A percentile compares a stretch with the other conserved stretches of the same genome.
These are phyloP conservation scores for Periconia macrospinosa DNA, from an alignment of 2,329 filamentous ascomycete species.

Conservation along the genomic window DNA sequence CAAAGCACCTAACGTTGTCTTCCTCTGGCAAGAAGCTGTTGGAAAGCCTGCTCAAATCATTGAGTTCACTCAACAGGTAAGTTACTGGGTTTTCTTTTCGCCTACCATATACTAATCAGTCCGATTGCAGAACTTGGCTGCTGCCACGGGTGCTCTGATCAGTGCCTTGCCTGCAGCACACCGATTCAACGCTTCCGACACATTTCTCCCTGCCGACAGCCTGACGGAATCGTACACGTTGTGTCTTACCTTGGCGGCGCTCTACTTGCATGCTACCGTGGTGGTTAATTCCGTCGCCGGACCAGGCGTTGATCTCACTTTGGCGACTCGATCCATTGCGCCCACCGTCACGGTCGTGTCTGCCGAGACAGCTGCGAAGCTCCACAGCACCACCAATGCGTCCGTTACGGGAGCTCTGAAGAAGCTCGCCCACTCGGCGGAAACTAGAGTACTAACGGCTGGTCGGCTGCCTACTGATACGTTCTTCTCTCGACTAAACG, in stretches of 20 bases:
- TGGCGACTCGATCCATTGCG: slow-evolving; percentile 73
- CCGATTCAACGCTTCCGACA: slow-evolving; percentile 71
- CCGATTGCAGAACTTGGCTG: slow-evolving; percentile 70
- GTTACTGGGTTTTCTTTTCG: slow-evolving; percentile 1
- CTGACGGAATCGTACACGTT: slow-evolving; percentile 80
- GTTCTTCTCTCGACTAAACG: slow-evolving; percentile 64
- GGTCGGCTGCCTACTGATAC: slow-evolving; percentile 74
- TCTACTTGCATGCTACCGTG: slow-evolving; percentile 82
- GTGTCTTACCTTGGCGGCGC: slow-evolving; percentile 75
- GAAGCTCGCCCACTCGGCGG: slow-evolving; percentile 69
- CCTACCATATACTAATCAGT: slow-evolving; percentile 10
- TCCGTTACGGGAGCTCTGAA: slow-evolving; percentile 66
- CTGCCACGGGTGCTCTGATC: slow-evolving; percentile 79
- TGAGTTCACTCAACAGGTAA: slow-evolving; percentile 72
- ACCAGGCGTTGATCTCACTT: slow-evolving; percentile 67
- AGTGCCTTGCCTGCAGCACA: slow-evolving; percentile 74
- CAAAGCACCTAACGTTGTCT: slow-evolving; percentile 55
- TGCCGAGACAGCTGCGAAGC: slow-evolving; percentile 69
- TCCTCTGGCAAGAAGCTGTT: slow-evolving; percentile 65
- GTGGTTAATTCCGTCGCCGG: slow-evolving; percentile 88
- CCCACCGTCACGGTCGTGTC: slow-evolving; percentile 83
- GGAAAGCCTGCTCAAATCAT: slow-evolving; percentile 65
- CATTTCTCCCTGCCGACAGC: slow-evolving; percentile 82
- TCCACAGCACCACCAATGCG: slow-evolving; percentile 64
- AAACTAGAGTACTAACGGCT: slow-evolving; percentile 69